Evolutionary conservation across 2,329 filamentous ascomycete genomes (phyloP), one percentile per base, ranked within the genome.

Genomic region (Fusarium ambrosium): DNA sequence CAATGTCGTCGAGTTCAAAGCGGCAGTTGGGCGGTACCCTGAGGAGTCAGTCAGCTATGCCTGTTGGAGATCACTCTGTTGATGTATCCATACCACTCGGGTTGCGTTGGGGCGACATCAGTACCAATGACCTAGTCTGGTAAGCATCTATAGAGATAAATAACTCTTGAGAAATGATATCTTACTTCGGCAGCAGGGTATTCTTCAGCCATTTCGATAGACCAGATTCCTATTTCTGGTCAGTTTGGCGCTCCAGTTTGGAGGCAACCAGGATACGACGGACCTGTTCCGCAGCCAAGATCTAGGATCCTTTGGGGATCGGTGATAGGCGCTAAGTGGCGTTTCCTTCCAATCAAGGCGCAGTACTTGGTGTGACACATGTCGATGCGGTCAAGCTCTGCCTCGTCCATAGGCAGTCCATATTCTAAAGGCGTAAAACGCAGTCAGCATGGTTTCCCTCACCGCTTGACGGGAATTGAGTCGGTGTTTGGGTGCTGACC

Each of bases 381-480:
- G 66, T 85, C 83, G n/a, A 85, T 83, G 14, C 84, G 79, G 62
- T 85, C 83, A 24, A 85, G 77, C 66, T 85, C 84, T 8, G 72
- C 71, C 53, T 84, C 82, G 51, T 85, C 84, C 78, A 84, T 85
- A 9, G 84, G 84, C 18, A 85, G 71, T 6, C 82, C 81, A 70
- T 85, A 84, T 66, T 84, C 82, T 84, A 10, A 29, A 43, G 18
- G 20, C 3, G 2, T 6, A 8, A 37, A 32, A n/a, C 10, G 2
- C 18, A 9, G 43, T 75, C 18, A 74, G 41, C 11, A 32, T 32
- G 10, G 18, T 20, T 32, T 32, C 18, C 18, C 18, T 32, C 6
- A 16, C 37, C 53, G 9, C 11, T 16, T 13, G 11, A 6, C 53
- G 10, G 8, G 53, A 58, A 56, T 36, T 56, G 6, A 16, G 22